These are phyloP conservation scores for Gentiana dahurica DNA, from an alignment of 257 asterid genomes.

Conservation along the genomic window DNA sequence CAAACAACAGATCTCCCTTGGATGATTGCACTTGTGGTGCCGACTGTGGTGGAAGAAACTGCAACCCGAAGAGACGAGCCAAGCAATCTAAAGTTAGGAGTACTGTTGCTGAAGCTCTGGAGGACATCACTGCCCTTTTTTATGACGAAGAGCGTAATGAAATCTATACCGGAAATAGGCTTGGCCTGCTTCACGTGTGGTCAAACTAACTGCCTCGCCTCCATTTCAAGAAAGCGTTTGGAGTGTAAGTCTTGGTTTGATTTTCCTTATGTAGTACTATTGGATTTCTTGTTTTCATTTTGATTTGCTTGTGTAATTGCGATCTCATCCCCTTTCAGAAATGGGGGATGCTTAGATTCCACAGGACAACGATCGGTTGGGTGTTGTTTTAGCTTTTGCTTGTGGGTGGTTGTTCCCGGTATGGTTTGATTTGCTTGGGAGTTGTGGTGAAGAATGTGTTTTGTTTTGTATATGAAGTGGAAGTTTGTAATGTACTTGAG, in stretches of 20 bases:
- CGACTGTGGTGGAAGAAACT: conserved; percentile 46
- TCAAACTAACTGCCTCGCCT: conserved; percentile 37
- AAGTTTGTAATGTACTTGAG: no score
- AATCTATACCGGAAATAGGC: conserved; percentile 83
- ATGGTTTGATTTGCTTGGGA: conserved; percentile 7
- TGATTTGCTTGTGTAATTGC: no score
- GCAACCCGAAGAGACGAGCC: conserved; percentile 46
- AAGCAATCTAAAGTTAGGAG: conserved; percentile 47
- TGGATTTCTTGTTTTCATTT: no score
- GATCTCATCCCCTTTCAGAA: no score
- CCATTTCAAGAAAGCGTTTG: no score
- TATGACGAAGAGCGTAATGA: conserved; percentile 98
- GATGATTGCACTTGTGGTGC: conserved; percentile 51
- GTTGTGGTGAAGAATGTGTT: no score
- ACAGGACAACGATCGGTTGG: conserved; percentile 8
- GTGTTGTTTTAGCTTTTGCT: conserved; percentile 17
- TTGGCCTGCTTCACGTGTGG: conserved; percentile 92
- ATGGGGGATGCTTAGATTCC: neutral
- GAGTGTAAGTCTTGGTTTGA: no score
- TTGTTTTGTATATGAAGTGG: no score
- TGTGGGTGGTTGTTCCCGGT: conserved; percentile 10
- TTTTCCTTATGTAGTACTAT: no score
- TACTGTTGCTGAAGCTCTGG: conserved; percentile 82
- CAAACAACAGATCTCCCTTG: conserved; percentile 37
- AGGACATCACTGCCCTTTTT: conserved; percentile 92